Conservation (phyloP, 352 stramenopile species). For the Pythium aristosporum region DNA sequence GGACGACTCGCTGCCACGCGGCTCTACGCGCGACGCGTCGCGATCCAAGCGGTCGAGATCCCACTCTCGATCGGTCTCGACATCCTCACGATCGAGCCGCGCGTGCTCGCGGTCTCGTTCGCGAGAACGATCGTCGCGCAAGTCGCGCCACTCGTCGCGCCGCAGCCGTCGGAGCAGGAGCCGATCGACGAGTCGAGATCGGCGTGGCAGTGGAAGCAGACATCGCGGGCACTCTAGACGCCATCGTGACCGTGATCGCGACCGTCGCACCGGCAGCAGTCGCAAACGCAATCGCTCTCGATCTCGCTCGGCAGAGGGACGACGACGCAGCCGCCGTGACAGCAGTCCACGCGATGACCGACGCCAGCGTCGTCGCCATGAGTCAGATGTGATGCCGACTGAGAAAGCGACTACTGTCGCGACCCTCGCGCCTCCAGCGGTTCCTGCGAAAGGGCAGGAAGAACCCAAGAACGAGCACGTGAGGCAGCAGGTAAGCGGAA, state of each 20-base stretch:
- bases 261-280: slow-evolving; percentile 10
- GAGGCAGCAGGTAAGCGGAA: neutral
- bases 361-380: slow-evolving; percentile 12
- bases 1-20: slow-evolving; percentile 1
- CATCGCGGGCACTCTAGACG: slow-evolving; percentile 11
- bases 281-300: slow-evolving; percentile 25
- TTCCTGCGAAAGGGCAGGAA: neutral
- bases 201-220: neutral
- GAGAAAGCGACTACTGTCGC: slow-evolving; percentile 1
- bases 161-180: slow-evolving; percentile 22
- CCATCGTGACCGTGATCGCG: slow-evolving; percentile 10
- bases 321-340: slow-evolving; percentile 5
- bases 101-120: slow-evolving; percentile 26
- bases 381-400: neutral
- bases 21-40: neutral
- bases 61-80: slow-evolving; percentile 18
- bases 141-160: slow-evolving; percentile 4
- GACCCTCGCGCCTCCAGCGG: neutral
- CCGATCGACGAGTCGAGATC: slow-evolving; percentile 18
- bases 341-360: slow-evolving; percentile 1
- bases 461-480: neutral
- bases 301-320: slow-evolving; percentile 16
- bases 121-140: slow-evolving; percentile 17
- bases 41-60: slow-evolving; percentile 12
- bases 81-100: slow-evolving; percentile 15